Base-by-base conservation (phyloP, 805 yeast genomes). In the Candida quercuum region DNA sequence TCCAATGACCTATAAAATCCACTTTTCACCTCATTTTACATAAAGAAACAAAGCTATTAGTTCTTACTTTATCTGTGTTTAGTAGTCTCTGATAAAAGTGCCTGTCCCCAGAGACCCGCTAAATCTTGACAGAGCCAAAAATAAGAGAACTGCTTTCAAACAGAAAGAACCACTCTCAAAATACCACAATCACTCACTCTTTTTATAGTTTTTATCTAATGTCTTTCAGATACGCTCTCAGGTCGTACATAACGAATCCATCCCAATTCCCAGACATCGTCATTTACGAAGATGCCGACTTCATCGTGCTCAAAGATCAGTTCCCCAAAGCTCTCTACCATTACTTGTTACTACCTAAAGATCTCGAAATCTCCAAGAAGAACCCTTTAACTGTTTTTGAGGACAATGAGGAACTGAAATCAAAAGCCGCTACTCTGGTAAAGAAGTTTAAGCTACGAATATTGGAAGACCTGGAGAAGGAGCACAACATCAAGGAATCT, bases 241-340 rank as follows among this genome's bases (percentile, higher is more conserved):
- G 64, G 35, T 49, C 50, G 25, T 81, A 76, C 55, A 63, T 82
- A 10, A 58, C 55, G 14, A 36, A 60, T 17, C 85, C 87, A 0
- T 67, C 63, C 9, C 41, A 44, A 16, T 56, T 52, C 36, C 36
- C 59, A 3, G 43, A 52, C 1, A 63, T 59, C 3, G 72, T 79
- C 1, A 36, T 78, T 1, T 73, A 56, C 42, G 54, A 59, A 37
- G 83, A 83, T 41, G 71, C 68, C 0, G 59, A 72, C 26, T 78
- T 69, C 12, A 71, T 76, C 3, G 73, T 84, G 4, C 64, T 85
- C 11, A 57, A 59, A 28, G 95, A 85, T 53, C 54, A 52, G 22
- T 85, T 63, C 51, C 86, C 89, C 5, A 85, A 85, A 54, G 63
- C 88, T 0, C 41, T 60, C 4, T 60, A 72, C 26, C 95, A 85